phyloP scores from a whole-genome alignment of 2,329 filamentous ascomycete species.

The Xylaria sp. region DNA sequence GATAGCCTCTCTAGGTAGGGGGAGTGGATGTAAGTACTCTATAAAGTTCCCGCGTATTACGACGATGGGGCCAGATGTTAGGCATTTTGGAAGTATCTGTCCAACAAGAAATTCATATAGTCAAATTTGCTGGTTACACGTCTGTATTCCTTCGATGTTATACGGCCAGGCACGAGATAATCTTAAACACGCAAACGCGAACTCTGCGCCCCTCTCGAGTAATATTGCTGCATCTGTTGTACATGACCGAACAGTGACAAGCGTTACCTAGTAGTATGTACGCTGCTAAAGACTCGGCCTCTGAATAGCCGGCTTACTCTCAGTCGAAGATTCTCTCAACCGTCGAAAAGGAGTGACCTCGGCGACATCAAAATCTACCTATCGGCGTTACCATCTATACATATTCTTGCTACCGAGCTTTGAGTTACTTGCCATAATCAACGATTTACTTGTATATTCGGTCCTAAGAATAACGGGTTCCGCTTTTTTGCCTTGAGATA shows the following conservation, averaged over 20 bases:
- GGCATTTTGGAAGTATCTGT: conserved; percentile 5
- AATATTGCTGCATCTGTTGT: conserved; percentile 1
- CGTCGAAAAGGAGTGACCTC: background rate
- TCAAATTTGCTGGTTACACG: background rate
- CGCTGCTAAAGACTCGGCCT: background rate
- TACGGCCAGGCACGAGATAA: background rate
- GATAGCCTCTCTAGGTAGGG: background rate
- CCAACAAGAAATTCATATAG: background rate
- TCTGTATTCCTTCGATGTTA: background rate
- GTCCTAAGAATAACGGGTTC: conserved; percentile 16
- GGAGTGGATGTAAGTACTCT: background rate
- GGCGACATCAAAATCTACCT: background rate
- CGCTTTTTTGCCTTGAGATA: conserved; percentile 12
- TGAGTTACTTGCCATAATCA: conserved; percentile 30
- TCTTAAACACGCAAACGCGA: conserved; percentile 2
- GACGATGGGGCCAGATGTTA: conserved; percentile 24
- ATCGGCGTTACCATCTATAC: background rate
- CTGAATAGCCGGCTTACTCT: conserved; percentile 15
- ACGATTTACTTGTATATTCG: background rate
- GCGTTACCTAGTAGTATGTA: background rate
- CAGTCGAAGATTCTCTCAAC: conserved; percentile 19
- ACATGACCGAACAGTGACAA: background rate
- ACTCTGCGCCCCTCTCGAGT: conserved; percentile 13
- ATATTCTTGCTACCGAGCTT: conserved; percentile 47
- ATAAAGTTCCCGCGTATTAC: conserved; percentile 12